Evolutionary conservation across 2,329 filamentous ascomycete species (phyloP), one percentile per base, ranked within the genome.

Genomic region (Sclerotinia glacialis): DNA sequence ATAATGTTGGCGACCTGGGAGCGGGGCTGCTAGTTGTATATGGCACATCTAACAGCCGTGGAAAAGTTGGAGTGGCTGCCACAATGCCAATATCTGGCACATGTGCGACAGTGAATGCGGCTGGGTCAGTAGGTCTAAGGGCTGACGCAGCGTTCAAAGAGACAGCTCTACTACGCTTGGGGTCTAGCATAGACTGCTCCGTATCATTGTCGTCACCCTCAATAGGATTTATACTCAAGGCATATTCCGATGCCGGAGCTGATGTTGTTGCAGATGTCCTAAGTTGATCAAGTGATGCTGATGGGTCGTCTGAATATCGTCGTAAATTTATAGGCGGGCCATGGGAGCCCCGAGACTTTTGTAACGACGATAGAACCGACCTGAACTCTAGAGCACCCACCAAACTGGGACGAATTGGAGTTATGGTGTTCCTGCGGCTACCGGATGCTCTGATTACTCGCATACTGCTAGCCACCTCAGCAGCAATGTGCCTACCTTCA

Each of bases 351-450:
- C 91, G 86, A 66, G 92, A 91, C 70, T 88, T 90, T 73, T 96
- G 89, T 66, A 99, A 79, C 3, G 93, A 93, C n/a, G 91, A 89
- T 55, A 99, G 81, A 3, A 97, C 89, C 2, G 94, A 94, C 72
- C 93, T 86, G 73, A 99, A 99, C 78, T 99, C 95, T 67, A 99
- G 82, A 11, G 92, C 95, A 53, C 95, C 95, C 4, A 99, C 89
- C 56, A 99, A 81, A 80, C 95, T 98, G 1, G 95, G 94, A 53
- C 95, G 85, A 69, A 99, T 97, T 0, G 93, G 90, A 8, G 89
- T 94, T 68, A 93, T 85, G 2, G 92, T 92, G 70, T 89, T 89
- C 71, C 89, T 86, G 69, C 87, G 85, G 54, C 83, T 83, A 56
- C 86, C 83, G 42, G 81, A 80, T 0, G 91, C 86, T 28, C 92